Base-by-base conservation (phyloP, 2,329 filamentous ascomycete genomes). In the Stagonosporopsis chrysanthemi region DNA sequence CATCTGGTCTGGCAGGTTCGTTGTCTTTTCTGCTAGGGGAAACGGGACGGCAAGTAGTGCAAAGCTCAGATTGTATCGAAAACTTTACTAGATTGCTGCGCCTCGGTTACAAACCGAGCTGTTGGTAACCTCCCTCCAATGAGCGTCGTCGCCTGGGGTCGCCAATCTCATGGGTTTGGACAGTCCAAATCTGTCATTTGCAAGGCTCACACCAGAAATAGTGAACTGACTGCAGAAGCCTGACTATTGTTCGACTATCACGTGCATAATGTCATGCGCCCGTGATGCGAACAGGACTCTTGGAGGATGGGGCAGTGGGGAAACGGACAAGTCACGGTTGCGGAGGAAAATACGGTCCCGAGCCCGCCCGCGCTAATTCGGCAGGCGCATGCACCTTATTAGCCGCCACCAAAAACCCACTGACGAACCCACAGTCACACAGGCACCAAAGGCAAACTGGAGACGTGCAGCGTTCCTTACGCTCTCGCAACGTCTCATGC, bases 41-140 rank as follows among this genome's bases (percentile, higher is more conserved):
- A 7, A 22, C 54, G 54, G 54, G 38, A 52, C 39, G 54, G 48
- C 42, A 48, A 48, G 42, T 42, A 43, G 43, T 24, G 38, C 38
- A 19, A 40, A 48, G 38, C 24, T 33, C 33, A 43, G 53, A 51
- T 41, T 1, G 41, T 42, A 35, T 40, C 23, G 9, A 1, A 33
- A 52, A 56, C 47, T 19, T 17, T 41, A 36, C 19, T 29, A 11
- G n/a, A 33, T 28, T 11, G 39, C 19, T 49, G 26, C 46, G 35
- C 19, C n/a, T 56, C 53, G 53, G 47, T 19, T 43, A 15, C 17
- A 38, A 45, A 24, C 47, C 42, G 41, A 36, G 36, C 42, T n/a
- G 42, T 9, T 29, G 17, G 47, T 17, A 48, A 23, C 35, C 26
- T 31, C 29, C 5, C 35, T 26, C 26, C 31, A 15, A 14, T 8